phyloP scores from a whole-genome alignment of 164 flowering plant species.

The Platanus orientalis region DNA sequence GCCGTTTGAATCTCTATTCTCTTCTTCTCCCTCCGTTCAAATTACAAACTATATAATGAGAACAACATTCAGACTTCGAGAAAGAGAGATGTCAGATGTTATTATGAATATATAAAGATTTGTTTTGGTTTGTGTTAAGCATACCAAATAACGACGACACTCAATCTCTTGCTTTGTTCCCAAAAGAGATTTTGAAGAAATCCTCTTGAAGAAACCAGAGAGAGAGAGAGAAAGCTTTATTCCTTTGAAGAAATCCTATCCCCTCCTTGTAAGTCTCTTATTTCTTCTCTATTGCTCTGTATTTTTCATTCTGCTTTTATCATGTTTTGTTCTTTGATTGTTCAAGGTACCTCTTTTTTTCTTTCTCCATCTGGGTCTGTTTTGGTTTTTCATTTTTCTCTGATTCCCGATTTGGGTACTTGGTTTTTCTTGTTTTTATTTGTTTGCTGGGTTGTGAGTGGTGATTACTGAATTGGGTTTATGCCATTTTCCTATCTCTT shows the following conservation, averaged over 20 bases:
- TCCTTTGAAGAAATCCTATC: slow-evolving; percentile 38
- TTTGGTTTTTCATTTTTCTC: slow-evolving; percentile 6
- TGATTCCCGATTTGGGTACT: slow-evolving; percentile 19
- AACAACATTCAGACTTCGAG: neutral
- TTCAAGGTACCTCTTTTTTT: slow-evolving; percentile 7
- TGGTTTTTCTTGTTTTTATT: slow-evolving; percentile 4
- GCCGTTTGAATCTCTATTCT: slow-evolving; percentile 10
- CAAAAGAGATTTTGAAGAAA: slow-evolving; percentile 24
- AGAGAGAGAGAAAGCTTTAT: slow-evolving; percentile 31
- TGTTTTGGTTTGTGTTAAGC: slow-evolving; percentile 4
- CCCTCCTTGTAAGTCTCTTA: slow-evolving; percentile 57
- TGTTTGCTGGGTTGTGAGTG: neutral
- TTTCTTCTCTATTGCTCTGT: slow-evolving; percentile 10
- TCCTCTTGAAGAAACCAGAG: too few relatives aligned
- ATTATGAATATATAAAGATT: neutral
- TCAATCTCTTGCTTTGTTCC: slow-evolving; percentile 49
- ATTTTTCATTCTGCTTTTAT: slow-evolving; percentile 22
- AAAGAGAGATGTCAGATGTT: neutral
- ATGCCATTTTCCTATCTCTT: neutral
- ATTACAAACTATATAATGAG: neutral
- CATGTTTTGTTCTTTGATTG: neutral
- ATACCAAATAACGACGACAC: slow-evolving; percentile 24
- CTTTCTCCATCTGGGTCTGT: slow-evolving; percentile 22
- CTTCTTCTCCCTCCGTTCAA: too few relatives aligned
- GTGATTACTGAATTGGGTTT: neutral